Evolutionary conservation across 2,329 filamentous ascomycete genomes (phyloP).

Genomic region (Calycina herbarum): DNA sequence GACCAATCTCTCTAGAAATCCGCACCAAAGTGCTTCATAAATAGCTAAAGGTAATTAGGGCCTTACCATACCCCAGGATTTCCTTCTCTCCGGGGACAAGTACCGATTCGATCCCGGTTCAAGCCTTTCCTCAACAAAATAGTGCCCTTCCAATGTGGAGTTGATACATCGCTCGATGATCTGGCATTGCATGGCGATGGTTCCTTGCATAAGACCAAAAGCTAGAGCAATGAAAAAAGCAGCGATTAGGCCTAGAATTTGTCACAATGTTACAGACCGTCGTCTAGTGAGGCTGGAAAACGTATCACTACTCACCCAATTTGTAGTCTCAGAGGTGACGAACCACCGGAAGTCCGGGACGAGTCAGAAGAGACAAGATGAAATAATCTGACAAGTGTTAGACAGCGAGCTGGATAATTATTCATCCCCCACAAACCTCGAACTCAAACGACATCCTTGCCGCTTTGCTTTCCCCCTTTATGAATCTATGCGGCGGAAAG

Average conservation of each 20-base stretch:
- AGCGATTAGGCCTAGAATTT: neutral
- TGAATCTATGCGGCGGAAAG: neutral
- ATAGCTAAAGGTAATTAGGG: neutral
- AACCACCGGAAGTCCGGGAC: neutral
- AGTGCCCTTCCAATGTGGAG: neutral
- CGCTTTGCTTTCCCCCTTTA: neutral
- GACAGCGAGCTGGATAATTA: neutral
- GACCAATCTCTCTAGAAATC: neutral
- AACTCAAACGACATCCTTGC: neutral
- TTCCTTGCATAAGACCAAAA: neutral
- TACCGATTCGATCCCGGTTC: neutral
- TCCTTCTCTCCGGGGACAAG: neutral
- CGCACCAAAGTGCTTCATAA: neutral
- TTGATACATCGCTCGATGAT: neutral
- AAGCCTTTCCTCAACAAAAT: neutral
- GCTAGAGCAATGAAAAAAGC: neutral
- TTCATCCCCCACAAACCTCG: neutral
- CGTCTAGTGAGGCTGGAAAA: neutral
- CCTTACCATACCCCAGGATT: neutral
- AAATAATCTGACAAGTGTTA: conserved; percentile 3
- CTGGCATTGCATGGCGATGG: conserved; percentile 2
- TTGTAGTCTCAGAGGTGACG: neutral
- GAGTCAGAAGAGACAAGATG: neutral
- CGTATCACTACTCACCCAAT: neutral
- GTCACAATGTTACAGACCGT: neutral